Conservation (phyloP, 108 stramenopile genomes). For the Cyclotella choctawhatcheeana region DNA sequence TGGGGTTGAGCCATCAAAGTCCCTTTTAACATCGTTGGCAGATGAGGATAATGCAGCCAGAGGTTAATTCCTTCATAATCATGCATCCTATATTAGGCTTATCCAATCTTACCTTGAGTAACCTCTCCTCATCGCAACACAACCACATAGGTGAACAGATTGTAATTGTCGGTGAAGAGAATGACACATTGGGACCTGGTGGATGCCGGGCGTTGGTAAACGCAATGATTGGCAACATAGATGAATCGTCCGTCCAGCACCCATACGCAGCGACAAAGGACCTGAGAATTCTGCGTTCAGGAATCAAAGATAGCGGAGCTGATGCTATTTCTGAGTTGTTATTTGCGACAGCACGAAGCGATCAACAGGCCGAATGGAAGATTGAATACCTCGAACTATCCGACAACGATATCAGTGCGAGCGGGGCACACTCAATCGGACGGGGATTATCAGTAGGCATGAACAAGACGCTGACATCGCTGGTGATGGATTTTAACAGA, state of each 20-base stretch:
- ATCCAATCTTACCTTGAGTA: not conserved
- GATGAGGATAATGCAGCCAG: constrained; percentile 21
- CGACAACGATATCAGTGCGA: constrained; percentile 48
- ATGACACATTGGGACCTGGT: constrained; percentile 43
- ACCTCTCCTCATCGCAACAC: too few species aligned
- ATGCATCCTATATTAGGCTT: not conserved
- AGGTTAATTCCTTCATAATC: constrained; percentile 4
- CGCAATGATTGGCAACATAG: constrained; percentile 50
- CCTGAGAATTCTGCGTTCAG: constrained; percentile 49
- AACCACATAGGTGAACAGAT: constrained; percentile 47
- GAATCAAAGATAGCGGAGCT: constrained; percentile 62
- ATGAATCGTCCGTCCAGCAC: constrained; percentile 2
- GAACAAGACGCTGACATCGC: constrained; percentile 52
- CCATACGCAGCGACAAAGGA: constrained; percentile 52
- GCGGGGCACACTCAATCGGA: constrained; percentile 56
- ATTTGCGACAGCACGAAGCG: constrained; percentile 37
- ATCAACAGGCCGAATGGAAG: constrained; percentile 39
- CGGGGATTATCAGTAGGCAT: constrained; percentile 46
- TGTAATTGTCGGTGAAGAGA: constrained; percentile 30
- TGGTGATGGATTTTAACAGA: constrained; percentile 64
- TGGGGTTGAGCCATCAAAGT: constrained; percentile 23
- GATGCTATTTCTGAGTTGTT: constrained; percentile 51
- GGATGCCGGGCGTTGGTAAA: constrained; percentile 57
- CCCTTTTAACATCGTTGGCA: constrained; percentile 13
- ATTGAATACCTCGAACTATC: constrained; percentile 56